Conservation (phyloP, 78 protist genomes). For the Bodo saltans region DNA sequence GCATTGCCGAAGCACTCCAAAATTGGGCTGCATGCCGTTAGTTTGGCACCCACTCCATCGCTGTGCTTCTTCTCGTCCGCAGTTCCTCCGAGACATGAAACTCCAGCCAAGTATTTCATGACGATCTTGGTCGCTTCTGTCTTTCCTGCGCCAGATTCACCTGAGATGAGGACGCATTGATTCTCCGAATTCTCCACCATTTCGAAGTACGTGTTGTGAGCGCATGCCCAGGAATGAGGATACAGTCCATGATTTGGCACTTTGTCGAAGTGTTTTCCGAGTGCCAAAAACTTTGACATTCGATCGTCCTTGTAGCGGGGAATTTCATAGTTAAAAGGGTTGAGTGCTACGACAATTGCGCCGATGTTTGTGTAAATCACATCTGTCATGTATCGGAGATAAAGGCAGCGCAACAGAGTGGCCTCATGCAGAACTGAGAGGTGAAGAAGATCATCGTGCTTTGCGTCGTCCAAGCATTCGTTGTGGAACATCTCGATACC, state of each 20-base stretch:
- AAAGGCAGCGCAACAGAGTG: slow-evolving; percentile 17
- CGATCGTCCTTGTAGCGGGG: slow-evolving; percentile 20
- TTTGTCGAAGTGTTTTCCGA: slow-evolving; percentile 8
- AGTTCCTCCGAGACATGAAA: slow-evolving; percentile 42
- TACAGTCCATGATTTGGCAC: no score
- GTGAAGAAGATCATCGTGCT: slow-evolving; percentile 23
- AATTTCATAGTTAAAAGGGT: slow-evolving; percentile 33
- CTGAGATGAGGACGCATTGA: slow-evolving; percentile 21
- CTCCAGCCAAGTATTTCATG: slow-evolving; percentile 28
- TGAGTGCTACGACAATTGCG: slow-evolving; percentile 31
- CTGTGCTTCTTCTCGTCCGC: neutral
- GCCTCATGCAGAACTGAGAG: slow-evolving; percentile 27
- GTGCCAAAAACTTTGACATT: slow-evolving; percentile 15
- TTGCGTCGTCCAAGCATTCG: slow-evolving; percentile 3
- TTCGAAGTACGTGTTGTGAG: slow-evolving; percentile 27
- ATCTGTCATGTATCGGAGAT: slow-evolving; percentile 24
- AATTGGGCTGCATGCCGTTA: slow-evolving; percentile 32
- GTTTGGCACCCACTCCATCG: slow-evolving; percentile 6
- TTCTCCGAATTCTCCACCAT: slow-evolving; percentile 20
- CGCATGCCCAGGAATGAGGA: slow-evolving; percentile 29
- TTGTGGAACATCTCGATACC: neutral
- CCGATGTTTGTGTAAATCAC: slow-evolving; percentile 34
- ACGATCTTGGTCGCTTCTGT: slow-evolving; percentile 36
- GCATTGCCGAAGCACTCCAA: slow-evolving; percentile 86
- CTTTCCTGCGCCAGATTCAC: slow-evolving; percentile 38